phyloP scores from a whole-genome alignment of 352 stramenopile genomes.

The Phytophthora cactorum region DNA sequence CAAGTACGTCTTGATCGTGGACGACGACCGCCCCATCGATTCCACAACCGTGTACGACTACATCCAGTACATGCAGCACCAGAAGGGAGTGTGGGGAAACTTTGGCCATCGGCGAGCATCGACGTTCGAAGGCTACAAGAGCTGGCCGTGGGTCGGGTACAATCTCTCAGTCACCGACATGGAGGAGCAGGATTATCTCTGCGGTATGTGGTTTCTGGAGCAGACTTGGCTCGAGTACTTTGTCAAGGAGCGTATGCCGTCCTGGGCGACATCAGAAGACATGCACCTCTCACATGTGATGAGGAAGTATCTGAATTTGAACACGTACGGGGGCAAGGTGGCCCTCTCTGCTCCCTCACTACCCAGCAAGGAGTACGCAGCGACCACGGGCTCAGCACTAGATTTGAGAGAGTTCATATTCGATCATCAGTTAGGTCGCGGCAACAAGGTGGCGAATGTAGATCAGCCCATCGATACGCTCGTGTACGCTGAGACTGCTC shows the following conservation, averaged over 20 bases:
- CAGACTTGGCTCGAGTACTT: constrained; percentile 74
- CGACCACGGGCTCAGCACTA: constrained; percentile 35
- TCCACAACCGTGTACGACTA: constrained; percentile 44
- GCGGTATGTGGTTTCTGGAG: constrained; percentile 72
- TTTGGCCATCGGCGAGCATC: constrained; percentile 54
- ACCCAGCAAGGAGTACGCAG: constrained; percentile 44
- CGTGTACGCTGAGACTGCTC: constrained; percentile 58
- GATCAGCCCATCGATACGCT: constrained; percentile 53
- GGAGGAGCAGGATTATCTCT: constrained; percentile 63
- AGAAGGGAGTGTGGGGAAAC: constrained; percentile 60
- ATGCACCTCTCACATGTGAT: constrained; percentile 72
- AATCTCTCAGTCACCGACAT: neutral
- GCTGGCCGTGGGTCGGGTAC: constrained; percentile 44
- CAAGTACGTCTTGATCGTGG: constrained; percentile 59
- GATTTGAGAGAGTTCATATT: constrained; percentile 68
- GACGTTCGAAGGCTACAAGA: constrained; percentile 56
- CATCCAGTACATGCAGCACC: constrained; percentile 45
- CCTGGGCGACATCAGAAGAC: constrained; percentile 59
- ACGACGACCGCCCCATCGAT: constrained; percentile 58
- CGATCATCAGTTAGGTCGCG: constrained; percentile 60
- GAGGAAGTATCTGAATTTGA: constrained; percentile 71
- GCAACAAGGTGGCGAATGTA: constrained; percentile 64
- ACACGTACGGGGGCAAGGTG: constrained; percentile 62
- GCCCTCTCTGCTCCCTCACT: constrained; percentile 38
- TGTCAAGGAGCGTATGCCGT: constrained; percentile 56